A percentile compares a stretch with the other conserved stretches of the same genome.
Conservation (phyloP, 768 basidiomycete genomes). For the Hericium erinaceus region DNA sequence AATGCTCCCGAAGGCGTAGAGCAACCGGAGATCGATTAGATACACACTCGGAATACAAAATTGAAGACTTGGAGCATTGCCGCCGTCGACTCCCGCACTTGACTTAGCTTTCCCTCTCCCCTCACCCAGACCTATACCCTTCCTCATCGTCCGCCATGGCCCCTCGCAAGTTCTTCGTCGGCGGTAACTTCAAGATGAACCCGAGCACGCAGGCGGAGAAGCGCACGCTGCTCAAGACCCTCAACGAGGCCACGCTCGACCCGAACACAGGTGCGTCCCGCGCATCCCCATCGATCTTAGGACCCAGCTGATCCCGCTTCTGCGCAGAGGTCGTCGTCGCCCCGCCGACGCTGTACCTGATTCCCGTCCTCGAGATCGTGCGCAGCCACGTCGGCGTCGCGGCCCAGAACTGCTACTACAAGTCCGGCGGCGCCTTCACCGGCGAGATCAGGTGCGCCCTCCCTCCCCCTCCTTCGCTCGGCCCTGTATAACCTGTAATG, state of each 20-base stretch:
- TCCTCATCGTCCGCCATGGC: conserved; percentile 36
- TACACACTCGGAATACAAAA: no score
- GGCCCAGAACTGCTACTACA: conserved; percentile 88
- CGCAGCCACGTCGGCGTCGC: conserved; percentile 67
- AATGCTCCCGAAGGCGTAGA: no score
- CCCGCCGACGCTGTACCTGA: conserved; percentile 82
- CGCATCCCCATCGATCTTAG: conserved; percentile 2
- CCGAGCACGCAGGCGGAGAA: conserved; percentile 58
- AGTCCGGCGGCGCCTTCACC: conserved; percentile 84
- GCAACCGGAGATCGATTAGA: no score
- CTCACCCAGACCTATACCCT: neutral
- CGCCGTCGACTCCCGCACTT: neutral
- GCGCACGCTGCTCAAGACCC: conserved; percentile 48
- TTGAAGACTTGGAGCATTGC: no score
- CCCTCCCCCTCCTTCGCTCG: neutral
- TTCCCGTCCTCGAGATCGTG: conserved; percentile 55
- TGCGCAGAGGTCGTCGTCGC: conserved; percentile 84
- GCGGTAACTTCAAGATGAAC: conserved; percentile 99
- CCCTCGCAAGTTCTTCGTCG: conserved; percentile 80
- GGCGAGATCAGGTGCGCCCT: conserved; percentile 82
- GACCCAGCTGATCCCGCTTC: neutral
- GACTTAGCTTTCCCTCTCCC: neutral
- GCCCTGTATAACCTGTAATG: neutral
- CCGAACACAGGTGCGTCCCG: conserved; percentile 53
- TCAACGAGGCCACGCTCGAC: conserved; percentile 80